A percentile compares a stretch with the other conserved stretches of the same genome.
Evolutionary conservation across 352 stramenopile genomes (phyloP).

Genomic region (Phytopythium montanum): DNA sequence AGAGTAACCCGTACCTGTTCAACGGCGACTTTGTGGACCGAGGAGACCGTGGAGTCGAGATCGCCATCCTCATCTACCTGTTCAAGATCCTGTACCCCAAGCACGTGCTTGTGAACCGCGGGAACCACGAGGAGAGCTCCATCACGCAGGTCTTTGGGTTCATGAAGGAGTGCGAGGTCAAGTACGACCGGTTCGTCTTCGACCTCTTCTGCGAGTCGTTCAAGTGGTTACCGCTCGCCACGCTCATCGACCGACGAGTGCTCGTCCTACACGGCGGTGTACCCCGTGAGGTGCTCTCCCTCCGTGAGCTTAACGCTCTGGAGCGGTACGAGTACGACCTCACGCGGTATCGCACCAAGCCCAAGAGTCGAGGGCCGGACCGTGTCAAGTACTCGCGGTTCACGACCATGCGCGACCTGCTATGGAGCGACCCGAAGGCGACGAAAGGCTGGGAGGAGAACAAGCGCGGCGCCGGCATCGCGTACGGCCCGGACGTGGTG

Average conservation of each 20-base stretch:
- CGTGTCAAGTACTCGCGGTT: constrained; percentile 55
- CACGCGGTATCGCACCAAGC: constrained; percentile 64
- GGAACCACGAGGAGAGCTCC: constrained; percentile 85
- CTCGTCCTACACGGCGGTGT: constrained; percentile 78
- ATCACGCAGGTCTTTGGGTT: constrained; percentile 88
- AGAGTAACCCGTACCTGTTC: constrained; percentile 82
- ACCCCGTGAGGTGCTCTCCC: constrained; percentile 45
- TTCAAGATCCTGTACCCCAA: constrained; percentile 78
- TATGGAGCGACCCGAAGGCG: constrained; percentile 79
- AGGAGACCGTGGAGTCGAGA: constrained; percentile 74
- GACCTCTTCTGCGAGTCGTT: constrained; percentile 84
- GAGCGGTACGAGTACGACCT: constrained; percentile 72
- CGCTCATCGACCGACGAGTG: constrained; percentile 70
- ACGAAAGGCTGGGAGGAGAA: constrained; percentile 74
- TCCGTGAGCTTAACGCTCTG: constrained; percentile 62
- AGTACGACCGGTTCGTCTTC: constrained; percentile 79
- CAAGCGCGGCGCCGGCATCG: constrained; percentile 72
- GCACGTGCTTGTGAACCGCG: constrained; percentile 74
- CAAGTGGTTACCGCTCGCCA: constrained; percentile 67
- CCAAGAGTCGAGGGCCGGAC: constrained; percentile 41
- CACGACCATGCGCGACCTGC: constrained; percentile 72
- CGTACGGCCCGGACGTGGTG: constrained; percentile 72
- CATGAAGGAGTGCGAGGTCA: constrained; percentile 82
- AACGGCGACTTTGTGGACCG: constrained; percentile 87
- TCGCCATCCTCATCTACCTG: constrained; percentile 75